Conservation (phyloP, 805 yeast genomes). For the Metschnikowia lachancei region DNA sequence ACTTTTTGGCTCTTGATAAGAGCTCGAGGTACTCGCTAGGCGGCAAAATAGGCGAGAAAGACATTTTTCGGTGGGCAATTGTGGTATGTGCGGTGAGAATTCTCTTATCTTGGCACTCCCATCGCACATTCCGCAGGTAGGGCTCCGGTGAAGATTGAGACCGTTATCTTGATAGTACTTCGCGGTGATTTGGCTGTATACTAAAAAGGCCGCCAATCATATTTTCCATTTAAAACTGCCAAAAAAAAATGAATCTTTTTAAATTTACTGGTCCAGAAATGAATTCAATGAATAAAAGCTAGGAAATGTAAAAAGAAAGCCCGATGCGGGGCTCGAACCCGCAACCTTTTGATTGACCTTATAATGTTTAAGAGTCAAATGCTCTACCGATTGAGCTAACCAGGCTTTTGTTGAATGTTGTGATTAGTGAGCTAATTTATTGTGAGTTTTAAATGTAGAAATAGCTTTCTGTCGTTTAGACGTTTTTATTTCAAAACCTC, state of each 20-base stretch:
- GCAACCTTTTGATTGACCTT: conserved; percentile 34
- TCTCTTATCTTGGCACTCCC: not conserved
- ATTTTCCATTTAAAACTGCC: too few species aligned
- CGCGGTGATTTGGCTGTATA: too few species aligned
- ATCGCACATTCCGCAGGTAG: not conserved
- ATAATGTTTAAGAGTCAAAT: conserved; percentile 30
- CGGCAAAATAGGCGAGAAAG: conserved; percentile 13
- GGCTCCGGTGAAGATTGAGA: not conserved
- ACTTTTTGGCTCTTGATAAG: conserved; percentile 21
- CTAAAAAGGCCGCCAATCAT: too few species aligned
- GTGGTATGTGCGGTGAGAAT: not conserved
- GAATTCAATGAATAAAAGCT: too few species aligned
- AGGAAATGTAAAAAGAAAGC: conserved; percentile 19
- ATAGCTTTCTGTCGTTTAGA: too few species aligned
- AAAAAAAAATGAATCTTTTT: too few species aligned
- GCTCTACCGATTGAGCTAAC: conserved; percentile 37
- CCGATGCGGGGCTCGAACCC: conserved; percentile 37
- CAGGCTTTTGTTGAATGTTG: conserved; percentile 19
- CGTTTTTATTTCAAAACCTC: too few species aligned
- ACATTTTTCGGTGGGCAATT: conserved; percentile 1
- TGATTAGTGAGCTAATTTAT: not conserved
- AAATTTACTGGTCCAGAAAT: too few species aligned
- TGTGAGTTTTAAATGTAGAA: not conserved
- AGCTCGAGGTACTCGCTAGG: conserved; percentile 21
- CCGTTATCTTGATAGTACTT: too few species aligned